Percentiles rank a stretch among this genome's conserved stretches.
These are phyloP conservation scores for Sclerotinia nivalis DNA, from an alignment of 2,329 filamentous ascomycete genomes.

Conservation along the genomic window DNA sequence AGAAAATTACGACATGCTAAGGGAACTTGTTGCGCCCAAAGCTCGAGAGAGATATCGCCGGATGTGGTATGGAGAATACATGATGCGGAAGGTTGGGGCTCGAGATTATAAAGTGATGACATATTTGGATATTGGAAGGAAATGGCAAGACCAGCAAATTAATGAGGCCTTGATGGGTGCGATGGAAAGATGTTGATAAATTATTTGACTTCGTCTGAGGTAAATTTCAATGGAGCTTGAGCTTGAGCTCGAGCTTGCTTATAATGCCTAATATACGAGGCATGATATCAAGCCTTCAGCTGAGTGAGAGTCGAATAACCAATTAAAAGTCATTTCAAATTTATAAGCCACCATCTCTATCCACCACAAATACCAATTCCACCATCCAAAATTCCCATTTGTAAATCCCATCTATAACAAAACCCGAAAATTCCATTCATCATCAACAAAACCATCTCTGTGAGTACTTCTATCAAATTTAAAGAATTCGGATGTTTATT, in stretches of 20 bases:
- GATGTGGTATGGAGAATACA: constrained; percentile 86
- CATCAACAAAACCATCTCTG: too few species aligned
- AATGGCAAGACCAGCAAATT: constrained; percentile 29
- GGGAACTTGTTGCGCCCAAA: constrained; percentile 93
- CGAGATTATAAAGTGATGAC: constrained; percentile 90
- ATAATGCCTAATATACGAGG: background rate
- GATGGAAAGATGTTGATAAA: constrained; percentile 5
- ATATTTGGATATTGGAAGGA: constrained; percentile 50
- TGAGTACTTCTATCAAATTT: background rate
- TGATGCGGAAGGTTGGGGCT: constrained; percentile 91
- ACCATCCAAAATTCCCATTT: background rate
- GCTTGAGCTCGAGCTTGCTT: background rate
- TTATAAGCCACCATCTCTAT: background rate
- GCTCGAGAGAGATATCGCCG: constrained; percentile 85
- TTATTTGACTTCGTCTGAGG: background rate
- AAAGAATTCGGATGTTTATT: background rate
- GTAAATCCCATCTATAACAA: too few species aligned
- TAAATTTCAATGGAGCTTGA: background rate
- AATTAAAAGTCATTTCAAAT: background rate
- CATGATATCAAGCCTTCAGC: background rate
- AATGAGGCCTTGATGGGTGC: constrained; percentile 30
- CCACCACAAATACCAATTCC: background rate
- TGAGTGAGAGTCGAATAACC: background rate
- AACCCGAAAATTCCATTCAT: too few species aligned
- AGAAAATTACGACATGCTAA: constrained; percentile 93